Percentiles rank a stretch among this genome's conserved stretches.
phyloP scores from a whole-genome alignment of 78 protist genomes.

The Dictyostelium firmibasis region DNA sequence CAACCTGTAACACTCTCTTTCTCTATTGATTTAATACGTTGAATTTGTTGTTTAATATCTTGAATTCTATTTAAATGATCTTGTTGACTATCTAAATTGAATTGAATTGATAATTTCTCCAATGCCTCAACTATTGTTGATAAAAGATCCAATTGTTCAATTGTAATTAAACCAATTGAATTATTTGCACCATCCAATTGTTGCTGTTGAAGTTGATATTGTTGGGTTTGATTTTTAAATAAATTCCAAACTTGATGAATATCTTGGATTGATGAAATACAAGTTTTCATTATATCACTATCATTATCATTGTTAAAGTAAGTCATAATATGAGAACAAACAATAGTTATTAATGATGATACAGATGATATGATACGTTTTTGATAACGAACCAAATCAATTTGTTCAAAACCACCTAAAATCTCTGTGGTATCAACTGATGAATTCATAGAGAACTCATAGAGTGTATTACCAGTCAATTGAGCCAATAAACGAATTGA shows the following conservation, averaged over 20 bases:
- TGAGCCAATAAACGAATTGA: conserved; percentile 89
- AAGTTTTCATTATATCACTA: background rate
- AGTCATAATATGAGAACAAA: background rate
- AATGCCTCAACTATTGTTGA: conserved; percentile 27
- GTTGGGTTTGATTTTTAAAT: background rate
- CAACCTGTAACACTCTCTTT: conserved; percentile 86
- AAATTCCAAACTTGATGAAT: conserved; percentile 57
- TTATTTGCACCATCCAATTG: background rate
- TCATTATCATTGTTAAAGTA: background rate
- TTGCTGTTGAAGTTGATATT: background rate
- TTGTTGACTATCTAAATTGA: background rate
- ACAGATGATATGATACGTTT: conserved; percentile 3
- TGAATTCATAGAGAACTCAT: conserved; percentile 90
- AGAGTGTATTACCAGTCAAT: conserved; percentile 86
- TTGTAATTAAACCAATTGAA: background rate
- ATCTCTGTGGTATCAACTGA: conserved; percentile 93
- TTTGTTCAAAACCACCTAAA: conserved; percentile 95
- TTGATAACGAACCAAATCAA: conserved; percentile 83
- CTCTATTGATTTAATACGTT: conserved; percentile 31
- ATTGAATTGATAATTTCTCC: conserved; percentile 19
- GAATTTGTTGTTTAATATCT: conserved; percentile 3
- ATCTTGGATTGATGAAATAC: conserved; percentile 32
- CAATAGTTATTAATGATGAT: background rate
- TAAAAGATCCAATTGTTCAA: conserved; percentile 31
- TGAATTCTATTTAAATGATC: background rate